Conservation (phyloP, 805 yeast genomes). For the Myxozyma kluyveri region DNA sequence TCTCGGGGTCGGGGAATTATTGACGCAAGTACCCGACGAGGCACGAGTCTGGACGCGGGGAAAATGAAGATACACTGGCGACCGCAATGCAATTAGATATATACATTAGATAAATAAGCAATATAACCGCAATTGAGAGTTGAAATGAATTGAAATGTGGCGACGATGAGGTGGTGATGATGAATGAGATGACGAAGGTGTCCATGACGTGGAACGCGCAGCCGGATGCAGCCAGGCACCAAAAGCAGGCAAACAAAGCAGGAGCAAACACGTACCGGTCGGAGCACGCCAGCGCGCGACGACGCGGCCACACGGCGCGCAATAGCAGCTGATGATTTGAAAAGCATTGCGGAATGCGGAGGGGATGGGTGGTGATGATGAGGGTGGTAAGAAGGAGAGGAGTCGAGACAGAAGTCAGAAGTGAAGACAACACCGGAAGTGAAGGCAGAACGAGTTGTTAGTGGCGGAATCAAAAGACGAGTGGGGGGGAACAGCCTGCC, state of each 20-base stretch:
- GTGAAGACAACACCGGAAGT: neutral
- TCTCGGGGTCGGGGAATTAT: neutral
- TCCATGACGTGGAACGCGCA: no score
- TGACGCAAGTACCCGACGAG: neutral
- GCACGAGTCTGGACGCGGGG: no score
- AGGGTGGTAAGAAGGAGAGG: neutral
- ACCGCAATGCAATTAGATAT: no score
- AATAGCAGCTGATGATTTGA: neutral
- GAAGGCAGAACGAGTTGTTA: neutral
- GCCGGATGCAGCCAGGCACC: neutral
- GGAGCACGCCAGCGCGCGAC: conserved; percentile 30
- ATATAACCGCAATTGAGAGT: neutral
- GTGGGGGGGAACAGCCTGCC: neutral
- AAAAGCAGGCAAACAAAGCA: conserved; percentile 1
- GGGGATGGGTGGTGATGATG: neutral
- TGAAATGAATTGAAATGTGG: neutral
- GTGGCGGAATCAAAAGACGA: neutral
- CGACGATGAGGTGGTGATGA: neutral
- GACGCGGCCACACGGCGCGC: conserved; percentile 19
- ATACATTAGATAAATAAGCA: neutral
- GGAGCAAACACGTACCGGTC: conserved; percentile 19
- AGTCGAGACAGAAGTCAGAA: neutral
- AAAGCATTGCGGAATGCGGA: neutral
- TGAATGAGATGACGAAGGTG: neutral
- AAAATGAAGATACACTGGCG: no score